Conservation (phyloP, 2,329 filamentous ascomycete genomes). For the Shiraia sp. region DNA sequence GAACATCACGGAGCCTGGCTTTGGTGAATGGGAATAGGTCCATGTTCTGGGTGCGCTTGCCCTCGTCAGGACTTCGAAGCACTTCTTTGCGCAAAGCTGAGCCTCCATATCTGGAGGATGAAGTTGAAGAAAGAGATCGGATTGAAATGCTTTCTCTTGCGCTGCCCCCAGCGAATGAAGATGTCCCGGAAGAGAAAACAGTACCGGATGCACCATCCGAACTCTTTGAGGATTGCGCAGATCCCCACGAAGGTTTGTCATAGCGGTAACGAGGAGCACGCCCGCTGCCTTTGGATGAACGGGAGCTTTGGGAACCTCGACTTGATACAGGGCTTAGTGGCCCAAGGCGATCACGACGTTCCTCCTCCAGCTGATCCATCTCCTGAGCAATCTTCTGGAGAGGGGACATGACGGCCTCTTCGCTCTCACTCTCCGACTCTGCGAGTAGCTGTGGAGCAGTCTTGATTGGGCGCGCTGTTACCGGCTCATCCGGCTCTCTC, state of each 20-base stretch:
- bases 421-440: slow-evolving; percentile 70
- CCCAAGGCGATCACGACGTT: slow-evolving; percentile 65
- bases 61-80: slow-evolving; percentile 74
- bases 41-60: slow-evolving; percentile 58
- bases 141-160: slow-evolving; percentile 62
- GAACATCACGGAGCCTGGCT: slow-evolving; percentile 77
- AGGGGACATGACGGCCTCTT: slow-evolving; percentile 64
- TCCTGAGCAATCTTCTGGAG: slow-evolving; percentile 75
- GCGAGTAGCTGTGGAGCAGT: slow-evolving; percentile 40
- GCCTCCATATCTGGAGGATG: slow-evolving; percentile 52
- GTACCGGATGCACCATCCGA: slow-evolving; percentile 59
- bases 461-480: slow-evolving; percentile 34
- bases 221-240: slow-evolving; percentile 34
- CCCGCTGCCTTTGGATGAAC: slow-evolving; percentile 54
- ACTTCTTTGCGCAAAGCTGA: slow-evolving; percentile 83
- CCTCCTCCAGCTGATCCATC: slow-evolving; percentile 65
- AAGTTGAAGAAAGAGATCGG: slow-evolving; percentile 54
- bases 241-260: slow-evolving; percentile 44
- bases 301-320: slow-evolving; percentile 64
- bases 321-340: slow-evolving; percentile 69
- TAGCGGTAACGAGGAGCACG: slow-evolving; percentile 51
- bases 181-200: slow-evolving; percentile 69
- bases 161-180: slow-evolving; percentile 45
- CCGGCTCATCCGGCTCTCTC: slow-evolving; percentile 28
- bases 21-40: slow-evolving; percentile 89